Evolutionary conservation across 225 moss, liverwort and hornwort genomes (phyloP), one percentile per base, ranked within the genome.

Genomic region (Polytrichum commune): DNA sequence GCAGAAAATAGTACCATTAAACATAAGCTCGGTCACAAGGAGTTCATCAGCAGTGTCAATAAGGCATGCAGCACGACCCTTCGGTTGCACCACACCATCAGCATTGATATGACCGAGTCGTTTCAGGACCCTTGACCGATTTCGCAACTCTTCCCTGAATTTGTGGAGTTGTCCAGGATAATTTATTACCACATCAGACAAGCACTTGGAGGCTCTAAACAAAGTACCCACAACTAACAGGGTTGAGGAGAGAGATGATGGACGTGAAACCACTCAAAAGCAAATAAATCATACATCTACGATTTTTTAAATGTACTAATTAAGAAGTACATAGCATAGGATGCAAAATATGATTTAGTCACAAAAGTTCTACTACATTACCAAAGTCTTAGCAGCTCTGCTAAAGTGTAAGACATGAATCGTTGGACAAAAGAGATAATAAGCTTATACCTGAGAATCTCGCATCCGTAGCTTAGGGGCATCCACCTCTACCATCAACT

Each of bases 31-130:
- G 25, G 93, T 97, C 16, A 97, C 92, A 77, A 97, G 93, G 60
- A 93, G 89, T 79, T 97, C 96, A 74, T 97, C 93, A 18, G 90
- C 96, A 74, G 93, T 93, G 75, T 97, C 96, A 76, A 97, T 85
- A 27, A 97, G 86, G 79, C 96, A 97, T 19, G 96, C 96, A 69
- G 96, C 96, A 78, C 96, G 89, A 62, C 96, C 96, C 83, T 97
- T 97, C 53, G 88, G 76, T 81, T 93, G 90, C 27, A 97, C 90
- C 61, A 97, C 93, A 75, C 92, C 90, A 53, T 93, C 96, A 58
- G 81, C 81, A 67, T 97, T 97, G 67, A 93, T 93, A 72, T 93
- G 96, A 6, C 93, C 92, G 63, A 97, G 83, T 65, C 93, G 89
- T 76, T 87, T 93, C 65, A 97, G 77, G 69, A 97, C 96, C 77